phyloP scores from a whole-genome alignment of 768 basidiomycete species.

The Antrodiella citrinella region DNA sequence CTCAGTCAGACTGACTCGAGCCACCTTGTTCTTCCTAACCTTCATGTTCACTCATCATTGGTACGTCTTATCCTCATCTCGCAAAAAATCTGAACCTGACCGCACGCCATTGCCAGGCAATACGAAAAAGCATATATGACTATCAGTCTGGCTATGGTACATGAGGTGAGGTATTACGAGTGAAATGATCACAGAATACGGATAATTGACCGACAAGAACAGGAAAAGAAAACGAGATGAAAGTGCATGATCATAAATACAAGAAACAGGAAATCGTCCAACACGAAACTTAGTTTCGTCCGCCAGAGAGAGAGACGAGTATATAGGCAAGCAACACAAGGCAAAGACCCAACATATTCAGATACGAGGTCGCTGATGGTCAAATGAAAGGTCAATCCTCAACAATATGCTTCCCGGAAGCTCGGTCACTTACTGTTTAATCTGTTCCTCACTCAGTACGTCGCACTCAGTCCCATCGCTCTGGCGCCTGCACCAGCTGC shows the following conservation, averaged over 20 bases:
- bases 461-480: conserved; percentile 54
- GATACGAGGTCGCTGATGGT: neutral
- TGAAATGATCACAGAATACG: neutral
- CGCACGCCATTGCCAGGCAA: too few relatives aligned
- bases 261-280: neutral
- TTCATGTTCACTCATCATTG: too few relatives aligned
- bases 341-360: too few relatives aligned
- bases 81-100: too few relatives aligned
- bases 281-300: neutral
- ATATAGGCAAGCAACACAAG: neutral
- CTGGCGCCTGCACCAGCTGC: conserved; percentile 73
- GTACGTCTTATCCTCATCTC: too few relatives aligned
- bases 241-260: neutral
- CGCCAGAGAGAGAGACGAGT: neutral
- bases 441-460: conserved; percentile 7
- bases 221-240: neutral
- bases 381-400: neutral
- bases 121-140: neutral
- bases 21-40: too few relatives aligned
- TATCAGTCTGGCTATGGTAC: neutral
- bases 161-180: neutral
- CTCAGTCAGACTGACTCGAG: too few relatives aligned
- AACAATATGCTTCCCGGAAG: neutral
- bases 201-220: neutral
- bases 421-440: neutral